Percentiles rank a stretch among this genome's conserved stretches.
These are phyloP conservation scores for Allium fistulosum DNA, from an alignment of 106 monocot species.

Conservation along the genomic window DNA sequence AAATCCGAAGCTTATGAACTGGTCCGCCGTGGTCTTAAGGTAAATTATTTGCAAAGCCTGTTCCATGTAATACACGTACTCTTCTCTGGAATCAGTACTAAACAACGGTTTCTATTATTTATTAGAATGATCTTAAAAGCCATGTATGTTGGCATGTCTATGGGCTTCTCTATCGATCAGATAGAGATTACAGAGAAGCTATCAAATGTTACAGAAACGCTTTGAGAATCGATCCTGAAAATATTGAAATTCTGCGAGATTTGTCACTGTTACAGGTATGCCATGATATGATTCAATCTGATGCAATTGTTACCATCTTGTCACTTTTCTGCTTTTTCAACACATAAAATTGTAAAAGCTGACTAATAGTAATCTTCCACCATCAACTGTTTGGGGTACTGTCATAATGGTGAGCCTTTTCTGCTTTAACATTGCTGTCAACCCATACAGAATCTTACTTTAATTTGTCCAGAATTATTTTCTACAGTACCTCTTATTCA, in stretches of 20 bases:
- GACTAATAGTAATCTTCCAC: no score
- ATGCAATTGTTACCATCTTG: no score
- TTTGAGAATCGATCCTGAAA: constrained; percentile 89
- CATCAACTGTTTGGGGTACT: no score
- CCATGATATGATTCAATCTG: neutral
- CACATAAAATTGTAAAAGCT: no score
- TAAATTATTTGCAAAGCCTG: constrained; percentile 5
- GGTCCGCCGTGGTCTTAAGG: constrained; percentile 95
- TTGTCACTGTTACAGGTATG: constrained; percentile 87
- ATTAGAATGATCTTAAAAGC: constrained; percentile 98
- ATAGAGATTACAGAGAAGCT: constrained; percentile 97
- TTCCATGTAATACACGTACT: neutral
- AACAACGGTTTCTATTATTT: neutral
- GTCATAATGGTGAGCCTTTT: no score
- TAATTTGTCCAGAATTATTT: no score
- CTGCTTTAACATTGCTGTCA: no score
- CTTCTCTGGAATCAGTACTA: no score
- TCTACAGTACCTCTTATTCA: no score
- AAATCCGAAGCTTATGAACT: constrained; percentile 98
- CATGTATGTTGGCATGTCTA: constrained; percentile 99
- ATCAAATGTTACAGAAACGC: constrained; percentile 99
- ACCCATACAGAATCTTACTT: no score
- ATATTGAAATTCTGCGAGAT: constrained; percentile 96
- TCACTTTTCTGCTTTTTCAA: no score
- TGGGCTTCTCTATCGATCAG: constrained; percentile 96